phyloP scores from a whole-genome alignment of 345 rosid species.

The Clausena lansium region DNA sequence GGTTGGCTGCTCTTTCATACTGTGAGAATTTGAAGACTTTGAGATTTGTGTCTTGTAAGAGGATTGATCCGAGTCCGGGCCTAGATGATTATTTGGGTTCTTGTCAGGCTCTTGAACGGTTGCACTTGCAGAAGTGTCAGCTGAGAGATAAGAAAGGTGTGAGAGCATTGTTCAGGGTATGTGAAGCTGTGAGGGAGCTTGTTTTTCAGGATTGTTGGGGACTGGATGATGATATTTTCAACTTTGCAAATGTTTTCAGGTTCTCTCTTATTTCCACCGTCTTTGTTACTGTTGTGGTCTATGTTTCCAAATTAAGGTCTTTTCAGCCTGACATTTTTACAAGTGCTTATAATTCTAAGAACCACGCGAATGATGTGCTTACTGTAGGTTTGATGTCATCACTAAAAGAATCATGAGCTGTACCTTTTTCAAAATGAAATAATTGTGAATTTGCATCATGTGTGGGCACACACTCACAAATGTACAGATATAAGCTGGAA shows the following conservation, averaged over 20 bases:
- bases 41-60: conserved; percentile 67
- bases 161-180: conserved; percentile 69
- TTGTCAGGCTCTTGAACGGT: conserved; percentile 77
- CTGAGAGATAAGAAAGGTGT: conserved; percentile 55
- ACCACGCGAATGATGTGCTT: background rate
- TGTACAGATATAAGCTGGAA: background rate
- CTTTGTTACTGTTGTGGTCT: conserved; percentile 10
- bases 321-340: background rate
- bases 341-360: background rate
- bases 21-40: conserved; percentile 89
- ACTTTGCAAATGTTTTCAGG: conserved; percentile 62
- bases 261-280: conserved; percentile 23
- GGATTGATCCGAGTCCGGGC: conserved; percentile 75
- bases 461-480: background rate
- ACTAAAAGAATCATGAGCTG: background rate
- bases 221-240: conserved; percentile 69
- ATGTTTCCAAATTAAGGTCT: background rate
- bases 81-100: conserved; percentile 55
- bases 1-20: conserved; percentile 79
- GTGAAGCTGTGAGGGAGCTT: conserved; percentile 68
- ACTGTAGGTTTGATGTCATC: background rate
- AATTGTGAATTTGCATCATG: background rate
- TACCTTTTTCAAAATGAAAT: background rate
- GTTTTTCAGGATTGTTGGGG: conserved; percentile 93
- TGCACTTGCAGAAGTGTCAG: conserved; percentile 81